These are phyloP conservation scores for Arthrobotrys iridis DNA, from an alignment of 2,329 filamentous ascomycete genomes.

Conservation along the genomic window DNA sequence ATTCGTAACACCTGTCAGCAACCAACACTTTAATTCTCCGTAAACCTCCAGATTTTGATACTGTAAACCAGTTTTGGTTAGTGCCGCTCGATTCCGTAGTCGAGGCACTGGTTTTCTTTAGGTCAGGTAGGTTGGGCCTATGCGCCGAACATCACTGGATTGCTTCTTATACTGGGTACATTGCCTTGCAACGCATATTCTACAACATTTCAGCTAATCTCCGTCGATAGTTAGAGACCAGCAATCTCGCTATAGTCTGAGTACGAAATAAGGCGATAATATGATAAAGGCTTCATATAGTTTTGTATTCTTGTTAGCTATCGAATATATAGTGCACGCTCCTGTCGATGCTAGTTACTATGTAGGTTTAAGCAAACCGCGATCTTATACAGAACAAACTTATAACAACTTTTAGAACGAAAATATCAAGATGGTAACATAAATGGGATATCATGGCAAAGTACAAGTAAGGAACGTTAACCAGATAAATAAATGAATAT, in stretches of 20 bases:
- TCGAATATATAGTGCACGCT: background rate
- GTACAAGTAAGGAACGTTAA: background rate
- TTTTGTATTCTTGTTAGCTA: background rate
- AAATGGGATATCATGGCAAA: background rate
- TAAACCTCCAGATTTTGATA: background rate
- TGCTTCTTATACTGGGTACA: background rate
- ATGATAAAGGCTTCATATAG: background rate
- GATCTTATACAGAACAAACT: background rate
- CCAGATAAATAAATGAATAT: no score
- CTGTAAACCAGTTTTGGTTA: background rate
- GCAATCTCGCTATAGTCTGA: background rate
- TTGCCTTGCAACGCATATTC: slow-evolving; percentile 11
- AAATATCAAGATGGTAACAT: background rate
- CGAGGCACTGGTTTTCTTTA: background rate
- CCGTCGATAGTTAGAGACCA: background rate
- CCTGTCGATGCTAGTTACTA: background rate
- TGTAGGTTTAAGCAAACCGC: no score
- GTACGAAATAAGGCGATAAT: background rate
- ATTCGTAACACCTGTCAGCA: slow-evolving; percentile 28
- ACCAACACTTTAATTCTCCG: background rate
- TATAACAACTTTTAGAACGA: no score
- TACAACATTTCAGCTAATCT: background rate
- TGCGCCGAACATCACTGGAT: background rate
- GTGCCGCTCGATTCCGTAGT: background rate
- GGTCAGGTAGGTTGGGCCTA: background rate